Conservation (phyloP, 305 asterid genomes). For the Fraxinus greggii region DNA sequence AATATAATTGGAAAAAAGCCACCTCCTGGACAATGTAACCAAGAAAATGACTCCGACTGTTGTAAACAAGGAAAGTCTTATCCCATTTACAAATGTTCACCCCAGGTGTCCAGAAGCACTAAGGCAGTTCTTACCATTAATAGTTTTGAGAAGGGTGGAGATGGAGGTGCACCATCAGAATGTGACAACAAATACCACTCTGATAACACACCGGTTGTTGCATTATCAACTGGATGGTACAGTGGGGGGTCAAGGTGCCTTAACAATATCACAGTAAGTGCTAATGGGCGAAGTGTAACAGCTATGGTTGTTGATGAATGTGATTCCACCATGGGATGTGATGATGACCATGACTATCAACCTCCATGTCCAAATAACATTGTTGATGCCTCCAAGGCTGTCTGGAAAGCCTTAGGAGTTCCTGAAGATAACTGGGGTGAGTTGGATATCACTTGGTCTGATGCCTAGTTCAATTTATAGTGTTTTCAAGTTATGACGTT, state of each 20-base stretch:
- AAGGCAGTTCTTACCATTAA: conserved; percentile 23
- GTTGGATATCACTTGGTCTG: conserved; percentile 27
- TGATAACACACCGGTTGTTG: conserved; percentile 28
- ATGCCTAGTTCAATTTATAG: conserved; percentile 2
- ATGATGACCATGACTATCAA: conserved; percentile 18
- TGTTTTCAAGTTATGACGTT: background rate
- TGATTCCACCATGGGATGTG: conserved; percentile 30
- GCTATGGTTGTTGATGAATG: conserved; percentile 30
- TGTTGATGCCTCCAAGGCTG: conserved; percentile 36
- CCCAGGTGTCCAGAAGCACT: background rate
- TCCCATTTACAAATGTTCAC: conserved; percentile 25
- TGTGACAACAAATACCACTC: conserved; percentile 28
- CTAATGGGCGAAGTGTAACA: conserved; percentile 21
- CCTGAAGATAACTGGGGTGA: conserved; percentile 26
- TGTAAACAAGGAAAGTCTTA: conserved; percentile 26
- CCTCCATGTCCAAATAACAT: conserved; percentile 28
- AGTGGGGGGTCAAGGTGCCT: conserved; percentile 28
- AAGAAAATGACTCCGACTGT: conserved; percentile 18
- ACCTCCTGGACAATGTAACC: conserved; percentile 30
- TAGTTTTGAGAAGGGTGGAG: conserved; percentile 29
- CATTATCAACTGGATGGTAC: conserved; percentile 34
- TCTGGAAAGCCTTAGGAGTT: conserved; percentile 31
- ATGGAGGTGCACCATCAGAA: conserved; percentile 29
- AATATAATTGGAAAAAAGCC: conserved; percentile 24
- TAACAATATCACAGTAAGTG: conserved; percentile 18